These are phyloP conservation scores for Primulina eburnea DNA, from an alignment of 257 asterid species.

Conservation along the genomic window DNA sequence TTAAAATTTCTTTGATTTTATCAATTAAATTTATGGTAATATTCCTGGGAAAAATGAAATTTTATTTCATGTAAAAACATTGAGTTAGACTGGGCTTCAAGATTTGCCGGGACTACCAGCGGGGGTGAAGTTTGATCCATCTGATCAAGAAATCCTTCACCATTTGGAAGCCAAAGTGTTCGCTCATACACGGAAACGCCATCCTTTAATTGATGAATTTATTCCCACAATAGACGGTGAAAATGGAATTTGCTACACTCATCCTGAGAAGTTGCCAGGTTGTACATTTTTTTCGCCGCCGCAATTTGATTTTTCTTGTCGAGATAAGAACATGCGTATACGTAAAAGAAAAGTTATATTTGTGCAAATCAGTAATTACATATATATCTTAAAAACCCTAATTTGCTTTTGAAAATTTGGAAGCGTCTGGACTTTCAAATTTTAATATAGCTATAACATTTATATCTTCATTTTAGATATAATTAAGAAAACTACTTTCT, in stretches of 20 bases:
- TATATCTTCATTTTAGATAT: neutral
- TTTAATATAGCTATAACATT: too few relatives aligned
- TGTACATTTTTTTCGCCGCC: neutral
- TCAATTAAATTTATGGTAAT: too few relatives aligned
- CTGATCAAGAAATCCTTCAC: conserved; percentile 56
- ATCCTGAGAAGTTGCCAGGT: conserved; percentile 65
- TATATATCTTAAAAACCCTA: too few relatives aligned
- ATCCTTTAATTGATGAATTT: conserved; percentile 58
- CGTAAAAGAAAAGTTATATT: neutral
- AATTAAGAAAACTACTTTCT: too few relatives aligned
- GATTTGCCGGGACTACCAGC: conserved; percentile 57
- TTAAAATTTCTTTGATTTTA: too few relatives aligned
- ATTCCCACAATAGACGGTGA: conserved; percentile 57
- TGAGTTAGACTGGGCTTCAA: conserved; percentile 30
- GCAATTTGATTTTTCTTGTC: neutral
- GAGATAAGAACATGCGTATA: neutral
- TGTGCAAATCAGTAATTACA: neutral
- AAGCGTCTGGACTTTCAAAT: neutral
- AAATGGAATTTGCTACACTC: conserved; percentile 67
- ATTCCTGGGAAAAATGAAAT: too few relatives aligned
- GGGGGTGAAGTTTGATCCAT: conserved; percentile 68
- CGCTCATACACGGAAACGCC: conserved; percentile 32
- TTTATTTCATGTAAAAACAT: neutral
- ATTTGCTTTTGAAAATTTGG: neutral
- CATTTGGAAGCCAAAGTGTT: conserved; percentile 55